A percentile compares a stretch with the other conserved stretches of the same genome.
phyloP scores from a whole-genome alignment of 768 basidiomycete species.

The Mycena vulgaris region DNA sequence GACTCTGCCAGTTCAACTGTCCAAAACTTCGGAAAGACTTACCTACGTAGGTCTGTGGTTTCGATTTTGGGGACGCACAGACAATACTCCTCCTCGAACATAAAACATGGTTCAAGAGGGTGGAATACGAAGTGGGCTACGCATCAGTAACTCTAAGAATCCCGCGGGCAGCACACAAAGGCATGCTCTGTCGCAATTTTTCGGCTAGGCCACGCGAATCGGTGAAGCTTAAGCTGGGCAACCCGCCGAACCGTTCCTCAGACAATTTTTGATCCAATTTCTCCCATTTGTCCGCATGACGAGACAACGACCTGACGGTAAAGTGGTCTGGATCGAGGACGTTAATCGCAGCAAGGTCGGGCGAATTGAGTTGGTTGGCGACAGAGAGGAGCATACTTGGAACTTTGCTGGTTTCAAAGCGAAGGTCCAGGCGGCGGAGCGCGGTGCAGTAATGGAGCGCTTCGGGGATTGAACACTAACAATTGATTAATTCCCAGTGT shows the following conservation, averaged over 20 bases:
- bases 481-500: not conserved
- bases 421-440: conserved; percentile 9
- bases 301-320: not conserved
- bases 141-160: not conserved
- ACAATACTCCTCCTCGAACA: too few relatives aligned
- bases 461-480: not conserved
- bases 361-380: not conserved
- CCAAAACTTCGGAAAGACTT: too few relatives aligned
- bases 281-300: conserved; percentile 1
- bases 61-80: too few relatives aligned
- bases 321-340: conserved; percentile 1
- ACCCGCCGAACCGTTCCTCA: not conserved
- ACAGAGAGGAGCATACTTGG: not conserved
- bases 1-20: too few relatives aligned
- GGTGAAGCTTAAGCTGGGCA: conserved; percentile 1
- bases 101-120: too few relatives aligned
- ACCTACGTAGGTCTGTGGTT: too few relatives aligned
- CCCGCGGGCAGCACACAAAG: conserved; percentile 21
- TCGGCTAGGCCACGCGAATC: not conserved
- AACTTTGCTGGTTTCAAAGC: not conserved
- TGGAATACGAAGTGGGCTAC: not conserved
- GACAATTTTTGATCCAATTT: not conserved
- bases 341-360: not conserved
- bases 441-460: conserved; percentile 4
- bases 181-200: not conserved